Base-by-base conservation (phyloP, 176 grass and related monocot genomes). In the Elaeis guineensis region DNA sequence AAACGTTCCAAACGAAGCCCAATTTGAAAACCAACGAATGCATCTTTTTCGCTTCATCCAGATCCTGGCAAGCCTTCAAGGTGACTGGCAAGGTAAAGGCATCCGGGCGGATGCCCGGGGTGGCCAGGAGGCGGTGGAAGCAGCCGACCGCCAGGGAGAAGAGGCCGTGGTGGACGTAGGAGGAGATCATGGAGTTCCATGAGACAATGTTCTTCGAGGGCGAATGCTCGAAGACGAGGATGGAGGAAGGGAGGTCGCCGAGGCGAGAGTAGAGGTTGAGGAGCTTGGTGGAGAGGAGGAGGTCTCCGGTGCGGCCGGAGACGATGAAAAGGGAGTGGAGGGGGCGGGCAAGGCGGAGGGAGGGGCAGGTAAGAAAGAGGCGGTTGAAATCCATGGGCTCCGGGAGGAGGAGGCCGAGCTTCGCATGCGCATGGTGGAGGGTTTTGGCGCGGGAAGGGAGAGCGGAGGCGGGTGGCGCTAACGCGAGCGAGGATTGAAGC, bases 151-250 rank as follows among this genome's bases (percentile, higher is more conserved):
- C 65, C 39, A 52, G 21, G 20, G 74, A 16, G 25, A 39, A 70
- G 21, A 57, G 21, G 28, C 78, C 25, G 6, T 71, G 70, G 35
- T 48, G 65, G 74, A 76, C 76, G 80, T 77, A 89, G 80, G 51
- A 60, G 51, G 80, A 49, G 65, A 89, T 80, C 65, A 89, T 74
- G 61, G 85, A 50, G 80, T 89, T 84, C 72, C 29, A 44, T 69
- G 76, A 62, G 65, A 83, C 77, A 61, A 79, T 1, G 54, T 63
- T 50, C 25, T 49, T 65, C 19, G 19, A 0, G 30, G 65, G 69
- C 19, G 26, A 19, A 69, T 59, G 69, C 73, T 55, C 72, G 64
- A 78, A 89, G 80, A 60, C 21, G 55, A 63, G 77, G 50, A 68
- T 50, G 16, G 59, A 59, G 25, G 70, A 63, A 26, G 58, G 26